Base-by-base conservation (phyloP, 148 eudicot species). In the Diospyros lotus region DNA sequence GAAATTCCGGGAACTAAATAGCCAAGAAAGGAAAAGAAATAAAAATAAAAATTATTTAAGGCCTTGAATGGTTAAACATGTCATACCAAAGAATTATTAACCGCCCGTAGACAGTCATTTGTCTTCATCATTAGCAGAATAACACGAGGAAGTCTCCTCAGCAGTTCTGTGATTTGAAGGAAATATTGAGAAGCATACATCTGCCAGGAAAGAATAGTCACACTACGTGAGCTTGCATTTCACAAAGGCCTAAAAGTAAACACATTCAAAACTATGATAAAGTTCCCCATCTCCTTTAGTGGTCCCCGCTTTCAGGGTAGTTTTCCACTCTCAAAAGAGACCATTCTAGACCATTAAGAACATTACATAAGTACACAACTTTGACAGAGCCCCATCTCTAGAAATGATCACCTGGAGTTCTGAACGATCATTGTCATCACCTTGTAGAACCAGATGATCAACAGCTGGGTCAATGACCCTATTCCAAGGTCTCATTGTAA, bases 401-500 rank as follows among this genome's bases (percentile, higher is more conserved):
- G 5, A 54, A 54, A 73, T 53, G 58, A 14, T 76, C 71, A 95
- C 98, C 96, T 92, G 98, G 61, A 95, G 83, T 75, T 95, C 97
- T 50, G 93, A 85, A 51, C 85, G 89, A 78, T 95, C 96, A 73
- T 78, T 74, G 11, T 87, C 89, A 75, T 82, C 81, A 63, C 98
- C 97, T 77, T 83, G 83, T 69, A 95, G 85, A 58, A 89, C 94
- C 80, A 95, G 85, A 88, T 95, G 98, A 85, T 95, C 98, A 79
- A 90, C 93, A 67, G 97, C 80, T 55, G 91, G 81, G 74, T 95
- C 97, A 74, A 90, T 84, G 42, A 95, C 94, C 83, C 86, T 87
- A 52, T 88, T 81, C 98, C 98, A 95, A 44, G 98, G 98, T 81
- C 91, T 85, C 98, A 95, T 92, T 46, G 98, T 95, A 63, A 95